These are phyloP conservation scores for Fusarium papillatum DNA, from an alignment of 2,329 filamentous ascomycete genomes.

Conservation along the genomic window DNA sequence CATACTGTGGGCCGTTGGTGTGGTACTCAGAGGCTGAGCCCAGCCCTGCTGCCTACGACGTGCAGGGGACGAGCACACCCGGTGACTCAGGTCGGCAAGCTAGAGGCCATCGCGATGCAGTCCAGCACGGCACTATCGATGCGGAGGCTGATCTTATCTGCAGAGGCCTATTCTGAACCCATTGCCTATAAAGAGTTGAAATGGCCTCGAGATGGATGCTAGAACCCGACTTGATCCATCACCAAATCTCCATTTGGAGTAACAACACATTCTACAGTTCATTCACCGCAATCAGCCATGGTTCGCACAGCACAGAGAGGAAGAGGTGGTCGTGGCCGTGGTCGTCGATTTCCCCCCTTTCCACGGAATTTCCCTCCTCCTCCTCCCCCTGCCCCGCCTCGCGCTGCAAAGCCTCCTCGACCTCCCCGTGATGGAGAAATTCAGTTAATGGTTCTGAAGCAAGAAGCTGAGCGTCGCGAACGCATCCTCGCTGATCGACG, in stretches of 20 bases:
- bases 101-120: background rate
- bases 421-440: constrained; percentile 45
- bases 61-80: background rate
- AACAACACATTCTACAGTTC: background rate
- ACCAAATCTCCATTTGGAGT: background rate
- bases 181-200: background rate
- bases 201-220: background rate
- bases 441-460: constrained; percentile 47
- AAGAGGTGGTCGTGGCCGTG: constrained; percentile 13
- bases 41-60: constrained; percentile 23
- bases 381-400: background rate
- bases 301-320: constrained; percentile 26
- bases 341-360: constrained; percentile 9
- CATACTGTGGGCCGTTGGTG: background rate
- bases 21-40: constrained; percentile 10
- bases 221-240: background rate
- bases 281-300: constrained; percentile 19
- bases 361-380: background rate
- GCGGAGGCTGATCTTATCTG: background rate
- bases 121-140: background rate
- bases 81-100: constrained; percentile 30
- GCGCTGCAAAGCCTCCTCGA: constrained; percentile 13
- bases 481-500: constrained; percentile 51
- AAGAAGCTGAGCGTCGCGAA: constrained; percentile 53
- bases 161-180: background rate